These are phyloP conservation scores for Avicennia marina DNA, from an alignment of 257 asterid species.

Conservation along the genomic window DNA sequence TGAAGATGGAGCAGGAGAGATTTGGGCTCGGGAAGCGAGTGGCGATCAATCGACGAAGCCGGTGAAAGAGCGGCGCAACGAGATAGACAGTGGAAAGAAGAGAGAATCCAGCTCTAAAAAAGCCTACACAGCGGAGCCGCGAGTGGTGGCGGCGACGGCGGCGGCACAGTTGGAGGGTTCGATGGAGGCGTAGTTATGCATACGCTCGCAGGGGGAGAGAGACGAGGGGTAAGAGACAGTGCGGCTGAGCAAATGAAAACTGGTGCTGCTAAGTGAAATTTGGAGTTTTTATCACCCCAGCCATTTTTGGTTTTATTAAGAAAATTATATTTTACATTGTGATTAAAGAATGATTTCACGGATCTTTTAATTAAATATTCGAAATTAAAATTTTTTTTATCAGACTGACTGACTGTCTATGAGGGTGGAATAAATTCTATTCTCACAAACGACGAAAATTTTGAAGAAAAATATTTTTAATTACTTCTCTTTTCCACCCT, in stretches of 20 bases:
- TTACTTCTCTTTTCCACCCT: too few species aligned
- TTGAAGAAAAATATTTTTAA: too few species aligned
- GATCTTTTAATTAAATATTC: neutral
- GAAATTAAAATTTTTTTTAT: too few species aligned
- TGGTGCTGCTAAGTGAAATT: slow-evolving; percentile 24
- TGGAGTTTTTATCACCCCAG: slow-evolving; percentile 24
- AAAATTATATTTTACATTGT: neutral
- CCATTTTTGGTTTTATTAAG: neutral
- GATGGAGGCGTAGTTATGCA: slow-evolving; percentile 52
- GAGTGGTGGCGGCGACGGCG: slow-evolving; percentile 19
- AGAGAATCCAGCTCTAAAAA: slow-evolving; percentile 61
- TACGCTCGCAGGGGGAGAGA: slow-evolving; percentile 19
- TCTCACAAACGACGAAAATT: too few species aligned
- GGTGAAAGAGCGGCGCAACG: slow-evolving; percentile 48
- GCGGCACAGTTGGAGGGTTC: slow-evolving; percentile 25
- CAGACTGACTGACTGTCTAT: too few species aligned
- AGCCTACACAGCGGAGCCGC: slow-evolving; percentile 24
- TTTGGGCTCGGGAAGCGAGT: slow-evolving; percentile 22
- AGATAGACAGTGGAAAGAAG: slow-evolving; percentile 25
- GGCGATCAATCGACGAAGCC: slow-evolving; percentile 61
- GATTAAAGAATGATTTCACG: neutral
- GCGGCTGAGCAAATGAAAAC: slow-evolving; percentile 36
- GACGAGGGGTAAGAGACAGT: slow-evolving; percentile 30
- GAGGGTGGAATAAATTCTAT: too few species aligned
- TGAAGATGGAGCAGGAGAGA: slow-evolving; percentile 16